A percentile compares a stretch with the other conserved stretches of the same genome.
These are phyloP conservation scores for Trichoderma simmonsii DNA, from an alignment of 2,329 filamentous ascomycete genomes.

Conservation along the genomic window DNA sequence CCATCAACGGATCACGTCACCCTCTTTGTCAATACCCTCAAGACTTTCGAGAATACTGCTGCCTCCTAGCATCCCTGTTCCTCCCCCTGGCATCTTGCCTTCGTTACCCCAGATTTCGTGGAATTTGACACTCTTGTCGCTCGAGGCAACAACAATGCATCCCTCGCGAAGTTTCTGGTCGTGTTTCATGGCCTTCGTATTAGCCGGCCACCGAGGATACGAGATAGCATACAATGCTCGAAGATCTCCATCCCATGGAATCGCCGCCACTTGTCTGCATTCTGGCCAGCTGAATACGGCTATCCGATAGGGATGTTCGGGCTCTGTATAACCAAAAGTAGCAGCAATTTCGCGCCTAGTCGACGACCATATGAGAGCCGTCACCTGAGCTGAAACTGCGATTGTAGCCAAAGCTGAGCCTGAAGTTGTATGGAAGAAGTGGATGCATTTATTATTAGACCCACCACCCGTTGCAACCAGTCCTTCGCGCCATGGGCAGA, in stretches of 20 bases:
- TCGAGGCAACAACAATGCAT: slow-evolving; percentile 87
- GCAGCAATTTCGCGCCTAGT: slow-evolving; percentile 84
- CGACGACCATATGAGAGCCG: slow-evolving; percentile 84
- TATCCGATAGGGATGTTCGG: slow-evolving; percentile 83
- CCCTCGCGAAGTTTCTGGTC: slow-evolving; percentile 34
- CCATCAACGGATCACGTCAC: slow-evolving; percentile 64
- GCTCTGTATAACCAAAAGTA: slow-evolving; percentile 90
- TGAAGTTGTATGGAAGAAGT: slow-evolving; percentile 87
- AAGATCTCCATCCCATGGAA: slow-evolving; percentile 78
- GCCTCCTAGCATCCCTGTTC: slow-evolving; percentile 66
- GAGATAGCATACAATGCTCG: slow-evolving; percentile 84
- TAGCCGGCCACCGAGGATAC: slow-evolving; percentile 59
- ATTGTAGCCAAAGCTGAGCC: slow-evolving; percentile 86
- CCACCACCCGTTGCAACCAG: slow-evolving; percentile 89
- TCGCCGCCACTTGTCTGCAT: slow-evolving; percentile 78
- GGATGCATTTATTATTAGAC: slow-evolving; percentile 90
- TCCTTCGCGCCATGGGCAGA: slow-evolving; percentile 88
- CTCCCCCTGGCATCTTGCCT: slow-evolving; percentile 47
- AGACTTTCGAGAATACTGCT: slow-evolving; percentile 82
- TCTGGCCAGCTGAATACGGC: slow-evolving; percentile 94
- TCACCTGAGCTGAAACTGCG: slow-evolving; percentile 89
- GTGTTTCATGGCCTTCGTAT: slow-evolving; percentile 27
- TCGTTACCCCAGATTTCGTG: slow-evolving; percentile 85
- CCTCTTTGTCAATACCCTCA: slow-evolving; percentile 75
- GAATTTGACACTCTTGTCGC: slow-evolving; percentile 90